Evolutionary conservation across 345 rosid species (phyloP).

Genomic region (Salix udensis): DNA sequence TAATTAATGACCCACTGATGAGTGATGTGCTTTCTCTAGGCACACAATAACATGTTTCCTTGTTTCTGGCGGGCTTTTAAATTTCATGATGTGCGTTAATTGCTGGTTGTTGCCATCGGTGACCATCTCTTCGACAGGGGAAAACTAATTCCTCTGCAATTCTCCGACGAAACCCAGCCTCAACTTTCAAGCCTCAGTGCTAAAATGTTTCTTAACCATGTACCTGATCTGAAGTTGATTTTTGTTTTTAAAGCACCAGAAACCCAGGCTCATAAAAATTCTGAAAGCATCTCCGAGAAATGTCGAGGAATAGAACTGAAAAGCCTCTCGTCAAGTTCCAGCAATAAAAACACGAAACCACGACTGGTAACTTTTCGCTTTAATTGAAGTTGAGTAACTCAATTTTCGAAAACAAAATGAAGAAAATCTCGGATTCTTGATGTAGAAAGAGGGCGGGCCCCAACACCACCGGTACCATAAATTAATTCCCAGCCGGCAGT

Average conservation of each 20-base stretch:
- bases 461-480: too few species aligned
- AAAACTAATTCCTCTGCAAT: neutral
- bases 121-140: neutral
- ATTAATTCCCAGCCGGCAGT: too few species aligned
- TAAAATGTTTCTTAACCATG: neutral
- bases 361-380: too few species aligned
- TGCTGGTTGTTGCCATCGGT: neutral
- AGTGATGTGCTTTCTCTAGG: neutral
- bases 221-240: neutral
- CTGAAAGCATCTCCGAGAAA: neutral
- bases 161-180: neutral
- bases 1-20: neutral
- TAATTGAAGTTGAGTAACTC: too few species aligned
- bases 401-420: too few species aligned
- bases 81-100: neutral
- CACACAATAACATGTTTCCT: too few species aligned
- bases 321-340: neutral
- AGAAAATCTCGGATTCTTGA: too few species aligned
- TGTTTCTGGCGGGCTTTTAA: neutral
- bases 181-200: neutral
- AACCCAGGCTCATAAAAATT: neutral
- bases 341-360: too few species aligned
- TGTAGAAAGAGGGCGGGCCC: too few species aligned
- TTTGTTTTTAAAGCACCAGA: neutral
- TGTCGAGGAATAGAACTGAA: neutral